Evolutionary conservation across 306 rosid genomes (phyloP), one percentile per base, ranked within the genome.

Genomic region (Begonia masoniana): DNA sequence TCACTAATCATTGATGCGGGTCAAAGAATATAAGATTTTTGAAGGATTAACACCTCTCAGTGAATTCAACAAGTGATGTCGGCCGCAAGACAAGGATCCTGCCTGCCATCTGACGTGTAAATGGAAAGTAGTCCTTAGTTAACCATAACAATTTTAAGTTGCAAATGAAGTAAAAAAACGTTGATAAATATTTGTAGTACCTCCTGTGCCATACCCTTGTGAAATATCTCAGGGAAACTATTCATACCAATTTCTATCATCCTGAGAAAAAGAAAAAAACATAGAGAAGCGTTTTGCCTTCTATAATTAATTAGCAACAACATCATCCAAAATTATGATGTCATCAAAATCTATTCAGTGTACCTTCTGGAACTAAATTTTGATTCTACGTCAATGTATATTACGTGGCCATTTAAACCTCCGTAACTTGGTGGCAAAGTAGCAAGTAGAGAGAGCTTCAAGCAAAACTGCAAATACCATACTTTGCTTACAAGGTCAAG

Each of bases 291-390:
- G 51, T 14, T 15, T 13, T 4, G 56, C 61, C 58, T n/a, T 31
- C n/a, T 3, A 64, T 46, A 46, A 43, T 54, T 47, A 51, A 8
- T 48, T 55, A n/a, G 58, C 50, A n/a, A 58, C 65, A 56, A 69
- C 14, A 66, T 53, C 10, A 52, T 51, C 63, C 48, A 55, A 60
- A 64, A 39, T 54, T 39, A 21, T 42, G 58, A 67, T 36, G 43
- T 26, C 61, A 15, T 50, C 14, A 62, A 11, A 26, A 46, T 43
- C 39, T 31, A 31, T 17, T 59, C 31, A 49, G 63, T 59, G 23
- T 64, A 85, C 97, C 97, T 85, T 82, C 62, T 85, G 56, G 91
- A 89, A 66, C 83, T 85, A 50, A 89, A 82, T 62, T 89, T 89
- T 59, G 85, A 85, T 62, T 85, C 97, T 43, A 83, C 87, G 31